Percentiles rank a stretch among this genome's conserved stretches.
Conservation (phyloP, 148 eudicot genomes). For the Fagopyrum tataricum region DNA sequence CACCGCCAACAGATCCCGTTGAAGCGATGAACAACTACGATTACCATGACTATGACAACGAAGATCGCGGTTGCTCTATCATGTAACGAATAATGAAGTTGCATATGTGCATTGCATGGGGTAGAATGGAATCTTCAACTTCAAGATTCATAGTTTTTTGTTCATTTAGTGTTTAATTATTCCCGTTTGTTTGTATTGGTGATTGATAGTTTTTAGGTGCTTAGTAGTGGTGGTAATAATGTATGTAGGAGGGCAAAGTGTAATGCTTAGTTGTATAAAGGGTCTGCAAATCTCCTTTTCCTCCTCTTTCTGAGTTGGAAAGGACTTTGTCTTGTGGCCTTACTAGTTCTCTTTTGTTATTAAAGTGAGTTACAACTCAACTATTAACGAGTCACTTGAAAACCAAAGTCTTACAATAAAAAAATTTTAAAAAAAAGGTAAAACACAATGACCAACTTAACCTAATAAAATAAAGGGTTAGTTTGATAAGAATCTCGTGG, state of each 20-base stretch:
- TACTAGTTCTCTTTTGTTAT: not conserved
- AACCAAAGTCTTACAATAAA: no score
- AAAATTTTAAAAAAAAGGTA: no score
- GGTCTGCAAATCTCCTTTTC: conserved; percentile 4
- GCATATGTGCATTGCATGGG: conserved; percentile 4
- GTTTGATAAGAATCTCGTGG: no score
- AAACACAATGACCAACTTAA: no score
- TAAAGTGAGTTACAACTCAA: no score
- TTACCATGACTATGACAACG: not conserved
- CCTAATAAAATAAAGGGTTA: no score
- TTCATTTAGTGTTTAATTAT: not conserved
- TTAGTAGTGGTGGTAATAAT: not conserved
- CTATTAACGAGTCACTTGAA: no score
- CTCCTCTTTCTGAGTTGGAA: not conserved
- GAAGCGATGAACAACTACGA: not conserved
- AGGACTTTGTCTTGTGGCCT: not conserved
- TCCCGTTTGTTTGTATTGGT: not conserved
- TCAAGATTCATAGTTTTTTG: not conserved
- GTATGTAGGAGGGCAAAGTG: not conserved
- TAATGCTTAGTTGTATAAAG: conserved; percentile 8
- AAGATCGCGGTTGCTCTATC: not conserved
- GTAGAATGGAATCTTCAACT: not conserved
- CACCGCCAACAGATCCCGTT: not conserved
- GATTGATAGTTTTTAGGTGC: not conserved
- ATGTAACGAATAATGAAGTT: not conserved